Base-by-base conservation (phyloP, 2,329 filamentous ascomycete species). In the Aspergillus quadricinctus region DNA sequence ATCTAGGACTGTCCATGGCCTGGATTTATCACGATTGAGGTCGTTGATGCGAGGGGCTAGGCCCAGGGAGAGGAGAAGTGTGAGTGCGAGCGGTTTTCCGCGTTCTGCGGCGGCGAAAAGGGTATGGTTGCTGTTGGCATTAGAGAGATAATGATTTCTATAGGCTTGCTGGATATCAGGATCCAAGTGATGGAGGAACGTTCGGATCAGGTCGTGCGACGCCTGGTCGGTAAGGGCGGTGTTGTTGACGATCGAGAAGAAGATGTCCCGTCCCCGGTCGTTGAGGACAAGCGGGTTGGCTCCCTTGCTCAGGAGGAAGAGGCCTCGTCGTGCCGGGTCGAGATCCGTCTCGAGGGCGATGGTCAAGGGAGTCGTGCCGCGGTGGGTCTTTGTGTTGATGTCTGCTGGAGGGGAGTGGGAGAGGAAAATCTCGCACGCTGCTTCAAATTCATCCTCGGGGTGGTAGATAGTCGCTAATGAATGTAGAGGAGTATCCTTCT, bases 401-500 rank as follows among this genome's bases (percentile, higher is more conserved):
- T 67, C 54, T 41, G 61, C 58, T 17, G 59, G 60, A 14, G 40
- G 53, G 0, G 49, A 40, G 29, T 58, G 61, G 4, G 27, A n/a
- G 43, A 66, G 52, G 4, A 69, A 21, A 14, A 68, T 61, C 35
- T 64, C 55, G 45, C 56, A 66, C 9, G 62, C 61, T 1, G 53
- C 49, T 57, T 68, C 59, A n/a, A 68, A 62, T 29, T 66, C 65
- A 2, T 66, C 61, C 37, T 65, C 65, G 1, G 58, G 27, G 40
- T 66, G 63, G 21, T 64, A 61, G 2, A 43, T 62, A 2, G 61
- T 61, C 7, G 60, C 37, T 29, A 69, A n/a, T 3, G 53, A n/a
- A 55, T 68, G 65, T 14, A 68, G 55, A 5, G 65, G 61, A 3
- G 64, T 68, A 11, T 66, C 62, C 35, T 61, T 50, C 19, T 65